phyloP scores from a whole-genome alignment of 2,329 filamentous ascomycete species.

The Verticillium tricorpus region DNA sequence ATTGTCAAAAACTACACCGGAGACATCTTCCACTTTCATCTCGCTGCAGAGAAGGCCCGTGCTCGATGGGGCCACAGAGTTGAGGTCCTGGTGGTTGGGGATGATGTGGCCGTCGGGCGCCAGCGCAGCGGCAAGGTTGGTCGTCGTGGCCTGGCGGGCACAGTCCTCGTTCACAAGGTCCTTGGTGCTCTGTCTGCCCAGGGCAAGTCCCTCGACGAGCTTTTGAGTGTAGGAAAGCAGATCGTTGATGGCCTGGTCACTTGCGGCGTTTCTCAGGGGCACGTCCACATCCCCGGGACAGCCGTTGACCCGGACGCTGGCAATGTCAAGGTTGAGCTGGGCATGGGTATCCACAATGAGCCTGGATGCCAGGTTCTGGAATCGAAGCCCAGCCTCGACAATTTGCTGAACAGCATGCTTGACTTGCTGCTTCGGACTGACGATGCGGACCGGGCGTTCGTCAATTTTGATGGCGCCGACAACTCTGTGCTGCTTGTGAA shows the following conservation, averaged over 20 bases:
- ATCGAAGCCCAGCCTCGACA: slow-evolving; percentile 39
- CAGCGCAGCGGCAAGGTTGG: slow-evolving; percentile 61
- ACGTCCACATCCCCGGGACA: slow-evolving; percentile 52
- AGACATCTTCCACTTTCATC: slow-evolving; percentile 52
- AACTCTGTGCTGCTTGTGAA: slow-evolving; percentile 60
- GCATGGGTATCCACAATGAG: slow-evolving; percentile 72
- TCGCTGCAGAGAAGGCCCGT: slow-evolving; percentile 17
- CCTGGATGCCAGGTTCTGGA: slow-evolving; percentile 11
- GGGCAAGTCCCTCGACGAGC: slow-evolving; percentile 35
- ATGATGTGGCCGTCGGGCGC: slow-evolving; percentile 62
- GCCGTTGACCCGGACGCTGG: slow-evolving; percentile 22
- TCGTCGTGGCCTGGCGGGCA: slow-evolving; percentile 61
- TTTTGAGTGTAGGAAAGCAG: slow-evolving; percentile 29
- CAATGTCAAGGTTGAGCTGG: slow-evolving; percentile 58
- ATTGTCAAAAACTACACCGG: slow-evolving; percentile 66
- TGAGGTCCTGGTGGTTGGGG: slow-evolving; percentile 38
- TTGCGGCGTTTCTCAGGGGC: slow-evolving; percentile 45
- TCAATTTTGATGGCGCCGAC: slow-evolving; percentile 54
- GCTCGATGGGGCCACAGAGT: neutral
- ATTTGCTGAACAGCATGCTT: slow-evolving; percentile 58
- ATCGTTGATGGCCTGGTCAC: slow-evolving; percentile 45
- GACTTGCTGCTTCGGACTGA: slow-evolving; percentile 56
- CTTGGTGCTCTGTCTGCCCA: slow-evolving; percentile 51
- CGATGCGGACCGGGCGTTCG: slow-evolving; percentile 60
- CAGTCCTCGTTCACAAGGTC: slow-evolving; percentile 62